Base-by-base conservation (phyloP, 306 rosid genomes). In the Abrus pulchellus region DNA sequence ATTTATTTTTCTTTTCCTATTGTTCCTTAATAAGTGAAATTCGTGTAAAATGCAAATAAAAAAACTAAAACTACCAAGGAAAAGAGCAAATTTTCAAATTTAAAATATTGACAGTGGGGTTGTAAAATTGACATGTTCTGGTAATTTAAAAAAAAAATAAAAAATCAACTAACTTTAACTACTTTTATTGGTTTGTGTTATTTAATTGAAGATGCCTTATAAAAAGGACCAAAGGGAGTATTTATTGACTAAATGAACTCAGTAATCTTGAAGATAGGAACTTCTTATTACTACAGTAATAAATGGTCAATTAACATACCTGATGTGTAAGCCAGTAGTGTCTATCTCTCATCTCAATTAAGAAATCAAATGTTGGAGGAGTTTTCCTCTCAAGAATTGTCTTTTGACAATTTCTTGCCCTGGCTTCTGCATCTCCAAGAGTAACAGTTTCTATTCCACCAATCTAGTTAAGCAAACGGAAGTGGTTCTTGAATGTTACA, bases 331-430 rank as follows among this genome's bases (percentile, higher is more conserved):
- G 82, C 95, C 95, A 91, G 82, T 89, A 87, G 76, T 91, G 76
- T 68, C 90, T 82, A 52, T 89, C 89, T 84, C 95, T 91, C 95
- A 91, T 91, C 90, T 91, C 95, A 78, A 89, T 87, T 75, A 89
- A 68, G 76, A 91, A 91, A 75, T 91, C 88, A 84, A 91, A 91
- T 27, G 93, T 84, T 80, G 95, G 95, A 76, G 88, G 84, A 63
- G 87, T 89, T 89, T 87, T 90, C 83, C 95, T 91, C 82, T 89
- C 93, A 80, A 91, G 93, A 84, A 91, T 72, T 41, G 86, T 84
- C 89, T 91, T 91, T 80, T 76, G 87, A 84, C 82, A 84, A 63
- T 86, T 89, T 86, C 95, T 89, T 52, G 86, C 86, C 68, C 84
- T 79, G 77, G 95, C 93, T 91, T 89, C 93, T 5, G 50, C 85